These are phyloP conservation scores for Linum usitatissimum DNA, from an alignment of 345 rosid species.

Conservation along the genomic window DNA sequence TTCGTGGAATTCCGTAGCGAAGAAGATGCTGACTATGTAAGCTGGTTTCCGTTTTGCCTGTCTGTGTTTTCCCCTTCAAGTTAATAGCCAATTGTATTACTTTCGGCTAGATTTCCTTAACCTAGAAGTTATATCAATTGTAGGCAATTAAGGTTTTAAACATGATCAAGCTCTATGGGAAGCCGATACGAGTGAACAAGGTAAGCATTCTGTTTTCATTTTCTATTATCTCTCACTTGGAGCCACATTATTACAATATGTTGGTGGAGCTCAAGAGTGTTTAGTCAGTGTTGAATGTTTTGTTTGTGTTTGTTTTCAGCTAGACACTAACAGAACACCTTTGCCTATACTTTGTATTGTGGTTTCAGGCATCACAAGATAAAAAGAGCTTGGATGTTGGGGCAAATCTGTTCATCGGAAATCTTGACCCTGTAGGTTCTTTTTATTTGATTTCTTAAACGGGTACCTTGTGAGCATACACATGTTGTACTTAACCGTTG, in stretches of 20 bases:
- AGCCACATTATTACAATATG: neutral
- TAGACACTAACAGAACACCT: neutral
- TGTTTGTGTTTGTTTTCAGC: neutral
- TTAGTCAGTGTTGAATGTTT: neutral
- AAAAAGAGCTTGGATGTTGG: conserved; percentile 98
- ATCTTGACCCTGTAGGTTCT: conserved; percentile 82
- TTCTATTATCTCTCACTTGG: neutral
- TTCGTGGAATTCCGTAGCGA: conserved; percentile 88
- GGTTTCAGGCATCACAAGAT: conserved; percentile 86
- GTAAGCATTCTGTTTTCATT: conserved; percentile 23
- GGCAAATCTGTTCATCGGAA: conserved; percentile 94
- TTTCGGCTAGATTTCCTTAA: neutral
- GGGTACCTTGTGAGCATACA: neutral
- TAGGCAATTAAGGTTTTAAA: conserved; percentile 95
- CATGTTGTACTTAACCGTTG: neutral
- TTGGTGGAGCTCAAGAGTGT: neutral
- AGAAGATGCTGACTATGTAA: conserved; percentile 96
- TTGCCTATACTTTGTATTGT: conserved; percentile 2
- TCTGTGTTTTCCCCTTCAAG: neutral
- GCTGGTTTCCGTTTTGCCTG: conserved; percentile 7
- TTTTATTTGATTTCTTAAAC: neutral
- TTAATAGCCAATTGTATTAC: neutral
- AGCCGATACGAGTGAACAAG: conserved; percentile 96
- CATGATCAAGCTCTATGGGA: conserved; percentile 93
- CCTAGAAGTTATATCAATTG: neutral